phyloP scores from a whole-genome alignment of 768 basidiomycete genomes.

The Suillus americanus region DNA sequence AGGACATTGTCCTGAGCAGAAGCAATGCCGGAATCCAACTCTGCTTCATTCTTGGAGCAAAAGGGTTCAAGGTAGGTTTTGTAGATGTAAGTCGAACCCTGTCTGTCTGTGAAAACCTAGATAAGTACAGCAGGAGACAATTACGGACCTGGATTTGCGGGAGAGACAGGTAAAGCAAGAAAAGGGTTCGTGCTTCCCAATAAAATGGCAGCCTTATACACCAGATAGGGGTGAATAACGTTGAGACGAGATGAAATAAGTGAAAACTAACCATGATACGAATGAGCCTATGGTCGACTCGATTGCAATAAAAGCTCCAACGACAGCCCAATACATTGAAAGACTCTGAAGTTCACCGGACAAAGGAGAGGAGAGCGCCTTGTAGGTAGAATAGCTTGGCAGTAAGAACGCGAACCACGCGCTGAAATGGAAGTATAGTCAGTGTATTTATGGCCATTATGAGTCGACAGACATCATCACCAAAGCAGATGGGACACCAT shows the following conservation, averaged over 20 bases:
- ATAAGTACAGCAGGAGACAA: neutral
- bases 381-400: slow-evolving; percentile 66
- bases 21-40: slow-evolving; percentile 58
- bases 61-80: slow-evolving; percentile 60
- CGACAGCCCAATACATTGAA: slow-evolving; percentile 63
- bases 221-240: slow-evolving; percentile 17
- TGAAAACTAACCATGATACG: slow-evolving; percentile 55
- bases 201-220: slow-evolving; percentile 69
- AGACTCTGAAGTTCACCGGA: slow-evolving; percentile 56
- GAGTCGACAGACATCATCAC: slow-evolving; percentile 28
- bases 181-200: slow-evolving; percentile 69
- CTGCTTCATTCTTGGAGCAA: slow-evolving; percentile 54
- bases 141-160: slow-evolving; percentile 64
- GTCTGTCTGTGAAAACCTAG: slow-evolving; percentile 10
- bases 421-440: slow-evolving; percentile 31
- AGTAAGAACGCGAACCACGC: slow-evolving; percentile 73
- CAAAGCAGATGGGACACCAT: slow-evolving; percentile 49
- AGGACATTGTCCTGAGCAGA: slow-evolving; percentile 54
- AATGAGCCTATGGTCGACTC: slow-evolving; percentile 65
- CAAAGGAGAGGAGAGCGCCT: slow-evolving; percentile 56
- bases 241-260: neutral
- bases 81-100: slow-evolving; percentile 74
- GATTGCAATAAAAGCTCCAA: slow-evolving; percentile 58
- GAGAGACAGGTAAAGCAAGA: slow-evolving; percentile 65
- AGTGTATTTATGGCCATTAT: slow-evolving; percentile 1